A percentile compares a stretch with the other conserved stretches of the same genome.
phyloP scores from a whole-genome alignment of 257 asterid species.

The Plectranthus barbatus region DNA sequence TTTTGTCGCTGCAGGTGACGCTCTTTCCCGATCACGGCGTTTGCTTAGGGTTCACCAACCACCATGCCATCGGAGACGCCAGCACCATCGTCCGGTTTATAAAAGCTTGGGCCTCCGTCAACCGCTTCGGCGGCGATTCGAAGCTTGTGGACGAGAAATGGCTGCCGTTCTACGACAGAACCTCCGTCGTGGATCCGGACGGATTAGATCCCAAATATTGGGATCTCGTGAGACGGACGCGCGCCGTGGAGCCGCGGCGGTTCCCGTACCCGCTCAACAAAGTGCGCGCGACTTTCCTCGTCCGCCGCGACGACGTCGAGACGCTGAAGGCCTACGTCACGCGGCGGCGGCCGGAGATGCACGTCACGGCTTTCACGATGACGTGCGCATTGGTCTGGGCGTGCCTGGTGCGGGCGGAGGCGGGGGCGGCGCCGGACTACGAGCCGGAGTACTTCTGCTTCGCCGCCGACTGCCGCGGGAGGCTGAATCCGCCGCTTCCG shows the following conservation, averaged over 20 bases:
- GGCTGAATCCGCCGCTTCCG: constrained; percentile 31
- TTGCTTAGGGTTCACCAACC: constrained; percentile 31
- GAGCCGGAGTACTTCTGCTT: constrained; percentile 25
- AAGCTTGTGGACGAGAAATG: constrained; percentile 17
- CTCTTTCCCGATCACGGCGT: constrained; percentile 31
- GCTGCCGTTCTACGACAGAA: constrained; percentile 26
- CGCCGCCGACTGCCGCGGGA: constrained; percentile 33
- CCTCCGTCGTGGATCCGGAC: constrained; percentile 20
- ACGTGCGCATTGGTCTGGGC: constrained; percentile 32
- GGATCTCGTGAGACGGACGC: constrained; percentile 12
- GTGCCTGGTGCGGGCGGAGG: constrained; percentile 26
- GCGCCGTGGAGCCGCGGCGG: constrained; percentile 13
- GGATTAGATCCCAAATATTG: constrained; percentile 20
- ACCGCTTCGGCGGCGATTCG: constrained; percentile 22
- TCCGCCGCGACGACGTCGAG: constrained; percentile 23
- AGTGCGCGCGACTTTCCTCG: constrained; percentile 32
- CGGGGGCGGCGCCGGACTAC: constrained; percentile 15
- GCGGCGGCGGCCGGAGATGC: constrained; percentile 19
- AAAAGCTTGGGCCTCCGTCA: constrained; percentile 32
- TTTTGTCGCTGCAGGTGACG: constrained; percentile 35
- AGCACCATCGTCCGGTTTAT: constrained; percentile 29
- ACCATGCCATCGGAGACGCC: constrained; percentile 39
- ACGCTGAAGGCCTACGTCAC: constrained; percentile 18
- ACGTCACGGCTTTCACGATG: constrained; percentile 32
- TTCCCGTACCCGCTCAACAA: constrained; percentile 15